Evolutionary conservation across 108 stramenopile genomes (phyloP).

Genomic region (Nannochloropsis gaditana): DNA sequence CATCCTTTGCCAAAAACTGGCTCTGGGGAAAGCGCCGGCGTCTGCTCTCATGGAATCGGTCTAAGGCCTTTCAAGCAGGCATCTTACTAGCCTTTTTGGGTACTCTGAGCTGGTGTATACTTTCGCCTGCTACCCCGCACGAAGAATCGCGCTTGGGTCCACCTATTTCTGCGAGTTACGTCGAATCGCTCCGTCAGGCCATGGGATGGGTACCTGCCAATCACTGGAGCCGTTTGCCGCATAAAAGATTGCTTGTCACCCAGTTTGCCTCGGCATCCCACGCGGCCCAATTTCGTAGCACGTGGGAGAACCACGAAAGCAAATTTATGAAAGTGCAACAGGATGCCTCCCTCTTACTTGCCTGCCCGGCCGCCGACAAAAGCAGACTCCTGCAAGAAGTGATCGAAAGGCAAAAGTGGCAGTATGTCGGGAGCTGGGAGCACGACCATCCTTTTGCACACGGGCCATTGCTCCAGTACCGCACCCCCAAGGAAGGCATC

Average conservation of each 20-base stretch:
- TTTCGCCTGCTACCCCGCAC: neutral
- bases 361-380: neutral
- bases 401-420: neutral
- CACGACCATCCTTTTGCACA: neutral
- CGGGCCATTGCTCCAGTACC: slow-evolving; percentile 5
- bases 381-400: neutral
- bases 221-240: neutral
- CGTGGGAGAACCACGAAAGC: neutral
- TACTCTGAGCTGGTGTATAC: neutral
- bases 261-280: neutral
- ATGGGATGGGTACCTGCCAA: neutral
- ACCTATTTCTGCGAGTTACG: neutral
- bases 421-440: neutral
- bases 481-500: neutral
- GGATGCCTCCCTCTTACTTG: neutral
- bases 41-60: neutral
- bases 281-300: neutral
- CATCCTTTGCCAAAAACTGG: neutral
- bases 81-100: neutral
- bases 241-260: neutral
- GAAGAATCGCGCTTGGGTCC: neutral
- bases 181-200: neutral
- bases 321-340: neutral
- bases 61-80: neutral
- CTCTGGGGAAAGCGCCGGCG: neutral